These are phyloP conservation scores for Hirschfeldia incana DNA, from an alignment of 345 rosid genomes.

Conservation along the genomic window DNA sequence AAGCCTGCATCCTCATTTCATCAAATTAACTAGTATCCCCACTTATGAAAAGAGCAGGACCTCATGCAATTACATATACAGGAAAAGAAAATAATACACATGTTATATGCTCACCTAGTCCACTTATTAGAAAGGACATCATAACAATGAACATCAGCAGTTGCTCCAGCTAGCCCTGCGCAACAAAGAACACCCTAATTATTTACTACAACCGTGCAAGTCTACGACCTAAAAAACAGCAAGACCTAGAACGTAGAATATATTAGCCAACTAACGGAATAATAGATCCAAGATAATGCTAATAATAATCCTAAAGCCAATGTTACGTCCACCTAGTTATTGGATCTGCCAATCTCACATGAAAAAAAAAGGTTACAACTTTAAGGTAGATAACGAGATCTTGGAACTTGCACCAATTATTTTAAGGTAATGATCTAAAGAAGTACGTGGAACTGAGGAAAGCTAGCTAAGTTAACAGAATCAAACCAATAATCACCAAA, in stretches of 20 bases:
- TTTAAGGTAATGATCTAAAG: not conserved
- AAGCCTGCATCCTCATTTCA: conserved; percentile 50
- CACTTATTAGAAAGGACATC: conserved; percentile 87
- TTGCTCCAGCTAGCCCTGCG: conserved; percentile 91
- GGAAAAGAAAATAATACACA: not conserved
- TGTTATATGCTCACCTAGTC: conserved; percentile 67
- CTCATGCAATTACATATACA: conserved; percentile 4
- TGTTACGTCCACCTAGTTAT: conserved; percentile 4
- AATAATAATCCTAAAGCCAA: not conserved
- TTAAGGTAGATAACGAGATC: not conserved
- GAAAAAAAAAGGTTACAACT: conserved; percentile 1
- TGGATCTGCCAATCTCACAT: not conserved
- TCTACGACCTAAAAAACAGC: conserved; percentile 3
- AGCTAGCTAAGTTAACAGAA: not conserved
- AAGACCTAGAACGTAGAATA: conserved; percentile 10
- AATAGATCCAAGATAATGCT: not conserved
- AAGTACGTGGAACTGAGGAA: not conserved
- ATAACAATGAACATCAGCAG: conserved; percentile 92
- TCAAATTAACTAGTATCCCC: conserved; percentile 16
- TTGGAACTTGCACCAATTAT: not conserved
- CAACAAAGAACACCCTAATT: conserved; percentile 35
- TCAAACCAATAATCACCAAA: not conserved
- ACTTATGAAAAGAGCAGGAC: not conserved
- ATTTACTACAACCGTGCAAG: not conserved
- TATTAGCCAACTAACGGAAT: not conserved